Base-by-base conservation (phyloP, 768 basidiomycete species). In the Scleroderma bovista region DNA sequence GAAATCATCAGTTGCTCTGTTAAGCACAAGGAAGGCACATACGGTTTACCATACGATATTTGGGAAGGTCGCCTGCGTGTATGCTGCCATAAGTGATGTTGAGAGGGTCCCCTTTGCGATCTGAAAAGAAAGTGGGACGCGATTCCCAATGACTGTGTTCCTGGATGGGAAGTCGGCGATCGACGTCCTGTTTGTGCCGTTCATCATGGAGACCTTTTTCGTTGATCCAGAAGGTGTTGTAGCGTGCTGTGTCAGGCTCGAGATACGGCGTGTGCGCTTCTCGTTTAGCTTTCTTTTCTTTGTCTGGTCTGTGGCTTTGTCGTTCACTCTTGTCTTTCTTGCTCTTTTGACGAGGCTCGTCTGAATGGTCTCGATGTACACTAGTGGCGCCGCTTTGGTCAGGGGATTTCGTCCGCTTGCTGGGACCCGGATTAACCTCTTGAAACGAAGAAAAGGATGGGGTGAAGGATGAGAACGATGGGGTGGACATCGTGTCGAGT, bases 401-500 rank as follows among this genome's bases (percentile, higher is more conserved):
- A 29, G 56, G 53, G 19, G 61, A 56, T 41, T 50, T 44, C 1
- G 55, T 20, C 20, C 36, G 59, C 51, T 64, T 62, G 46, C 71
- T 75, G 5, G 75, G 65, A 3, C 70, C 74, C 46, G 72, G 65
- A 19, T 78, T 75, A n/a, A 78, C 51, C 47, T 84, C 80, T 32
- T 86, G 85, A 62, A 88, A 88, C 23, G 85, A 85, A 13, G 75
- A 62, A 62, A 88, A 88, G 2, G 82, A 80, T 2, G 81, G 80
- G 26, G 82, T 75, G 59, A 84, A 76, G 4, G 80, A 81, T 3
- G 76, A 75, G 64, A 81, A 83, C 3, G 83, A 80, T 44, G 80
- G 77, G 31, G 77, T 65, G 56, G 76, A 68, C 77, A 82, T 61
- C 52, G 52, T 50, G n/a, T 19, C 38, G 19, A 9, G 44, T 53